phyloP scores from a whole-genome alignment of 2,329 filamentous ascomycete species.

The Rhynchosporium secalis region DNA sequence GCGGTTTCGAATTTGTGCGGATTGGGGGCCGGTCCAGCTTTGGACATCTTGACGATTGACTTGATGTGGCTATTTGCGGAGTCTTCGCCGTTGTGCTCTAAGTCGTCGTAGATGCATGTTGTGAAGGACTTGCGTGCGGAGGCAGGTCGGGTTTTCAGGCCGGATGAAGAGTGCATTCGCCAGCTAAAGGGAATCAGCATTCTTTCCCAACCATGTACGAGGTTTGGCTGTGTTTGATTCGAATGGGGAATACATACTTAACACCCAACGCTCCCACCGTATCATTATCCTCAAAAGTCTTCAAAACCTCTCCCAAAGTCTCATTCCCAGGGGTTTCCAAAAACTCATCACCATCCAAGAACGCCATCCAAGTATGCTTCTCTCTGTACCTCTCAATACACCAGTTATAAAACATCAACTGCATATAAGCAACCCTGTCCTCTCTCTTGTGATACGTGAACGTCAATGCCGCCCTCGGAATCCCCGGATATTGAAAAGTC shows the following conservation, averaged over 20 bases:
- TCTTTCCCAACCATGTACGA: background rate
- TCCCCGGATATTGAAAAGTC: conserved; percentile 26
- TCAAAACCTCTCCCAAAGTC: conserved; percentile 35
- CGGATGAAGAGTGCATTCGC: conserved; percentile 38
- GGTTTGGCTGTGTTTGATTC: background rate
- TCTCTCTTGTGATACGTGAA: conserved; percentile 30
- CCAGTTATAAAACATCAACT: conserved; percentile 29
- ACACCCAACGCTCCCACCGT: conserved; percentile 39
- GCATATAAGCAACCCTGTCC: conserved; percentile 21
- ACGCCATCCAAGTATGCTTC: conserved; percentile 40
- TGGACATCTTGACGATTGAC: conserved; percentile 38
- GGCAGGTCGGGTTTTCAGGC: conserved; percentile 32
- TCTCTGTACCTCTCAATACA: conserved; percentile 32
- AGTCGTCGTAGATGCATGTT: conserved; percentile 36
- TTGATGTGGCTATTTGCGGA: conserved; percentile 40
- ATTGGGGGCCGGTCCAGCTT: conserved; percentile 27
- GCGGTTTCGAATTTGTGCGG: conserved; percentile 34
- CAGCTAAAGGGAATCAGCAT: conserved; percentile 27
- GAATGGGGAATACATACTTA: conserved; percentile 25
- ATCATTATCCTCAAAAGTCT: conserved; percentile 32
- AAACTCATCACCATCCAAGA: conserved; percentile 40
- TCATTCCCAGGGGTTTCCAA: conserved; percentile 29
- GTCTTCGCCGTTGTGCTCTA: conserved; percentile 21
- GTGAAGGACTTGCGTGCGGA: conserved; percentile 37
- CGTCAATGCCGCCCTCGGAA: conserved; percentile 30